These are phyloP conservation scores for Yamadazyma sp. DNA, from an alignment of 805 yeast genomes.

Conservation along the genomic window DNA sequence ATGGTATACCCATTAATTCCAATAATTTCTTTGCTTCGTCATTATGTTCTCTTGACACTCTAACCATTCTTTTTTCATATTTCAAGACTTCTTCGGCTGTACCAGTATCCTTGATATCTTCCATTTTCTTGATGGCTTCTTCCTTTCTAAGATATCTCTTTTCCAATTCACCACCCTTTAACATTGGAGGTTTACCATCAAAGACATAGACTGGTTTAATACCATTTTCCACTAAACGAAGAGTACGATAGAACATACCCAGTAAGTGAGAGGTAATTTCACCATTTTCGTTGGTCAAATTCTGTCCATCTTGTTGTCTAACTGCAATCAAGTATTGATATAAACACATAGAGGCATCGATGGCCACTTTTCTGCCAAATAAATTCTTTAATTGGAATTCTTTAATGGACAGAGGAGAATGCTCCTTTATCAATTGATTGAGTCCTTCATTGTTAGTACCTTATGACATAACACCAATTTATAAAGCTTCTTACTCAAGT, in stretches of 20 bases:
- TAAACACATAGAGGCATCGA: slow-evolving; percentile 94
- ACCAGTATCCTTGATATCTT: slow-evolving; percentile 75
- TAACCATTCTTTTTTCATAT: slow-evolving; percentile 82
- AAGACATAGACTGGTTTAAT: slow-evolving; percentile 95
- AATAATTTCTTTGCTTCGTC: slow-evolving; percentile 87
- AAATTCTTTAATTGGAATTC: slow-evolving; percentile 79
- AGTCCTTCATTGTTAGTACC: slow-evolving; percentile 53
- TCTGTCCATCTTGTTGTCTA: slow-evolving; percentile 95
- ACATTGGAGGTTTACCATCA: slow-evolving; percentile 95
- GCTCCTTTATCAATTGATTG: slow-evolving; percentile 80
- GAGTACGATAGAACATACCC: slow-evolving; percentile 95
- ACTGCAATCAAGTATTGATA: slow-evolving; percentile 96
- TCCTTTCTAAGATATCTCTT: slow-evolving; percentile 79
- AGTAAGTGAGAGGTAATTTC: slow-evolving; percentile 89
- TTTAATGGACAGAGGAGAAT: slow-evolving; percentile 80
- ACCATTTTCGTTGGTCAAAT: slow-evolving; percentile 82
- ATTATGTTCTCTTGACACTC: slow-evolving; percentile 85
- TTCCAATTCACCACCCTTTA: slow-evolving; percentile 89
- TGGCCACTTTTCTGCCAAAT: slow-evolving; percentile 96
- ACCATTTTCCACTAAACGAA: slow-evolving; percentile 87
- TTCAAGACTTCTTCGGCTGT: slow-evolving; percentile 71
- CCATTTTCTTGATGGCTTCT: slow-evolving; percentile 75
- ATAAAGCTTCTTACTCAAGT: background rate
- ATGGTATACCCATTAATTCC: slow-evolving; percentile 92
- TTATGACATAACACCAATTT: background rate